Evolutionary conservation across 2,329 filamentous ascomycete species (phyloP).

Genomic region (Ascochyta clinopodiicola): DNA sequence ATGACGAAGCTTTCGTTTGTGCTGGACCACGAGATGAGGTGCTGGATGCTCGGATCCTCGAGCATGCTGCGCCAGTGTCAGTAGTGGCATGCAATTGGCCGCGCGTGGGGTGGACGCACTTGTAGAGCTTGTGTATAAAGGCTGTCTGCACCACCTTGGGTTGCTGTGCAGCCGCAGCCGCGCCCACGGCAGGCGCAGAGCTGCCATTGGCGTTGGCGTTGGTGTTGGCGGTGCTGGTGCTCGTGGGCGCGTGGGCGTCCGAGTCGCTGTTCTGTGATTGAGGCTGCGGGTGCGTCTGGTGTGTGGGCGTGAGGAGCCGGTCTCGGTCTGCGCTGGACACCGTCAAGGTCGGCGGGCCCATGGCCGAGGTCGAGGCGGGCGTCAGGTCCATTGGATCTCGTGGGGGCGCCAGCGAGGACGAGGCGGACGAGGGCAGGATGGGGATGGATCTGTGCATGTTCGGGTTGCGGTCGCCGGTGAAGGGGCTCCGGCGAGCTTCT

Average conservation of each 20-base stretch:
- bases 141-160: slow-evolving; percentile 98
- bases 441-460: slow-evolving; percentile 60
- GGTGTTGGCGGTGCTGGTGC: no score
- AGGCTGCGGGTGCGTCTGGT: slow-evolving; percentile 16
- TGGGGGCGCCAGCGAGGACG: slow-evolving; percentile 50
- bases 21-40: slow-evolving; percentile 94
- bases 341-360: slow-evolving; percentile 57
- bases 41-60: slow-evolving; percentile 89
- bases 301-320: slow-evolving; percentile 42
- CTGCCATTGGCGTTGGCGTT: slow-evolving; percentile 45
- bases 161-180: slow-evolving; percentile 80
- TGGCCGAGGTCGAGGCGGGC: slow-evolving; percentile 52
- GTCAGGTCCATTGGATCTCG: slow-evolving; percentile 64
- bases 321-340: slow-evolving; percentile 60
- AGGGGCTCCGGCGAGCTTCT: slow-evolving; percentile 55
- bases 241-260: no score
- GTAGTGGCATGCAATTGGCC: slow-evolving; percentile 21
- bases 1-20: slow-evolving; percentile 98
- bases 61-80: slow-evolving; percentile 75
- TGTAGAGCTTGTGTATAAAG: slow-evolving; percentile 99
- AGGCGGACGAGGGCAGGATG: slow-evolving; percentile 57
- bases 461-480: slow-evolving; percentile 52
- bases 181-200: slow-evolving; percentile 57
- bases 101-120: slow-evolving; percentile 63
- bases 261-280: slow-evolving; percentile 33